Conservation (phyloP, 345 rosid species). For the Sonneratia caseolaris region DNA sequence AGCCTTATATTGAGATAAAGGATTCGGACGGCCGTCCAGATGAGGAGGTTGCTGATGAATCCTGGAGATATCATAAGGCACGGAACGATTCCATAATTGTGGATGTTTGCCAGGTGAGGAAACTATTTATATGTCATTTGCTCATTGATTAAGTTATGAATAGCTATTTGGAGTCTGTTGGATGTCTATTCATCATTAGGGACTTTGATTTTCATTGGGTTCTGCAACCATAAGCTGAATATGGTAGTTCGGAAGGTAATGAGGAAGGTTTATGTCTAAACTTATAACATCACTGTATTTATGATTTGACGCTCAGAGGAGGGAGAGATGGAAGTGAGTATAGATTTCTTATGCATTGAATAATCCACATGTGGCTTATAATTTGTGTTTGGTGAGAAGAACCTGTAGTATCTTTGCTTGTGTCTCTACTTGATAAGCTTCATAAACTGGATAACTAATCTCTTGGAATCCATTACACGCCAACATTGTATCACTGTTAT, state of each 20-base stretch:
- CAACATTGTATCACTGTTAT: neutral
- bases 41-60: slow-evolving; percentile 77
- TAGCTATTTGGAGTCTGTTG: neutral
- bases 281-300: neutral
- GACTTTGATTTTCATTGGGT: neutral
- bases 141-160: neutral
- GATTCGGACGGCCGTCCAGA: slow-evolving; percentile 74
- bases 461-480: too few species aligned
- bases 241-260: neutral
- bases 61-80: slow-evolving; percentile 87
- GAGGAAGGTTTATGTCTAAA: neutral
- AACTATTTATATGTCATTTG: slow-evolving; percentile 6
- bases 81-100: slow-evolving; percentile 92
- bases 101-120: slow-evolving; percentile 80
- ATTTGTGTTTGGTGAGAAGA: neutral
- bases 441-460: too few species aligned
- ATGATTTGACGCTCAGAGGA: too few species aligned
- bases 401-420: too few species aligned
- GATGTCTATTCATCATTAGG: neutral
- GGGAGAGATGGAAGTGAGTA: neutral
- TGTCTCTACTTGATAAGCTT: too few species aligned
- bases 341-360: too few species aligned
- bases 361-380: neutral
- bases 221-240: neutral
- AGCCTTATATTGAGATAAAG: slow-evolving; percentile 83